Conservation (phyloP, 1,284 basidiomycete species). For the Heimioporus retisporus region DNA sequence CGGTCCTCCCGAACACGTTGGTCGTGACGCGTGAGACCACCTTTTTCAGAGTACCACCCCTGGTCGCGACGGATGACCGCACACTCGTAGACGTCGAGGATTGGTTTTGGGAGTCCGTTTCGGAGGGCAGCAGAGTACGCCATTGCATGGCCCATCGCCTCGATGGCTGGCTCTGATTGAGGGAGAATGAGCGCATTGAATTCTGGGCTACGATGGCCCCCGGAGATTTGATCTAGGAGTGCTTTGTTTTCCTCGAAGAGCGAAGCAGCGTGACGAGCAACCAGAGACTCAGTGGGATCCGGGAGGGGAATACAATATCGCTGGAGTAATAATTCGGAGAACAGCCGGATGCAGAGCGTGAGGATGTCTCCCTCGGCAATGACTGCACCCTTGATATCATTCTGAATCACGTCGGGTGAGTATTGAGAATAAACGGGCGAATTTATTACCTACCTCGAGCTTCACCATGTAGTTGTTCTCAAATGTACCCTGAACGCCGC, state of each 20-base stretch:
- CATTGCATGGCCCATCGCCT: constrained; percentile 63
- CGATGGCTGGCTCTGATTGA: constrained; percentile 56
- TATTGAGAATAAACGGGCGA: not conserved
- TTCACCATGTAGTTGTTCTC: constrained; percentile 62
- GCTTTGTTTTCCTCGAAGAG: constrained; percentile 55
- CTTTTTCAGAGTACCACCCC: constrained; percentile 64
- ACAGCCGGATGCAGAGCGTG: constrained; percentile 62
- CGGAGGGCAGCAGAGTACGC: constrained; percentile 58
- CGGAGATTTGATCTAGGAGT: constrained; percentile 45
- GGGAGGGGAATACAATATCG: constrained; percentile 57
- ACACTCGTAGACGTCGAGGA: constrained; percentile 63
- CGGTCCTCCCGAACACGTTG: constrained; percentile 57
- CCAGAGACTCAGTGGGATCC: constrained; percentile 51
- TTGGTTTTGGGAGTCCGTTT: constrained; percentile 52
- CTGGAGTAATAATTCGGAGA: constrained; percentile 59
- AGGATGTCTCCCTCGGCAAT: constrained; percentile 67
- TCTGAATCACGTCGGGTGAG: constrained; percentile 41
- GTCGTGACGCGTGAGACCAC: constrained; percentile 49
- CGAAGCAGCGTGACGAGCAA: constrained; percentile 55
- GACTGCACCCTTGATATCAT: constrained; percentile 59
- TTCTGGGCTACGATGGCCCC: constrained; percentile 55
- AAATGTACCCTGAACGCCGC: constrained; percentile 66
- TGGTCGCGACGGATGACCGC: constrained; percentile 59
- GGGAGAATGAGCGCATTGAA: constrained; percentile 62
- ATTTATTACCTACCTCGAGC: not conserved